Conservation (phyloP, 1,284 basidiomycete genomes). For the Clitocybe nebularis region DNA sequence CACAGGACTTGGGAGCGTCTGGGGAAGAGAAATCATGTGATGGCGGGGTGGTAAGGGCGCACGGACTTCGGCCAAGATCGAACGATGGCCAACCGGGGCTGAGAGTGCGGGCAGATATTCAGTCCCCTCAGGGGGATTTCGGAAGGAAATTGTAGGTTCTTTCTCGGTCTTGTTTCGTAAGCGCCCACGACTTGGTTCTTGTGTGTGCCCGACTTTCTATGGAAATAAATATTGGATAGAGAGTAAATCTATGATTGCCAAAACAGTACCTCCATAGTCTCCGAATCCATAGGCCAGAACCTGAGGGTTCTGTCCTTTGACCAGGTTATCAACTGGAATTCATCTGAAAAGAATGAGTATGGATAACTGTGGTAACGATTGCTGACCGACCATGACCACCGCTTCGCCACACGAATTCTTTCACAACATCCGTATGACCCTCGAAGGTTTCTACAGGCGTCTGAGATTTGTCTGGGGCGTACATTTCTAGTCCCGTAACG, state of each 20-base stretch:
- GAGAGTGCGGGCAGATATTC: constrained; percentile 42
- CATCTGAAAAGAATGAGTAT: constrained; percentile 42
- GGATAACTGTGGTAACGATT: not conserved
- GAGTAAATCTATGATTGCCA: not conserved
- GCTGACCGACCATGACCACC: constrained; percentile 43
- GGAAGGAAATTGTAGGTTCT: constrained; percentile 40
- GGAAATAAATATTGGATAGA: not conserved
- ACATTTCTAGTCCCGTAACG: constrained; percentile 85
- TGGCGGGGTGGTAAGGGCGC: constrained; percentile 41
- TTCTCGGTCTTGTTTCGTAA: constrained; percentile 22
- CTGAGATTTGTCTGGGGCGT: constrained; percentile 36
- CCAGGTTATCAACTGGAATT: constrained; percentile 96
- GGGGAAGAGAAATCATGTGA: constrained; percentile 12
- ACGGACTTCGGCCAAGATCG: constrained; percentile 66
- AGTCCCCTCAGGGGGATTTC: constrained; percentile 40
- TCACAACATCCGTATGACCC: constrained; percentile 91
- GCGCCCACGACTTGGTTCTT: constrained; percentile 27
- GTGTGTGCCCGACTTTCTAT: constrained; percentile 42
- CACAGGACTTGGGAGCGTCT: constrained; percentile 9
- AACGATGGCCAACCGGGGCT: constrained; percentile 62
- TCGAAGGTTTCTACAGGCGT: constrained; percentile 75
- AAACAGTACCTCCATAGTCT: constrained; percentile 57
- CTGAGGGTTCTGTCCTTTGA: constrained; percentile 91
- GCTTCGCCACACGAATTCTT: constrained; percentile 96
- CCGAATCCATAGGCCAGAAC: constrained; percentile 84